A percentile compares a stretch with the other conserved stretches of the same genome.
Conservation (phyloP, 495 filamentous ascomycete species). For the Talaromyces liani region DNA sequence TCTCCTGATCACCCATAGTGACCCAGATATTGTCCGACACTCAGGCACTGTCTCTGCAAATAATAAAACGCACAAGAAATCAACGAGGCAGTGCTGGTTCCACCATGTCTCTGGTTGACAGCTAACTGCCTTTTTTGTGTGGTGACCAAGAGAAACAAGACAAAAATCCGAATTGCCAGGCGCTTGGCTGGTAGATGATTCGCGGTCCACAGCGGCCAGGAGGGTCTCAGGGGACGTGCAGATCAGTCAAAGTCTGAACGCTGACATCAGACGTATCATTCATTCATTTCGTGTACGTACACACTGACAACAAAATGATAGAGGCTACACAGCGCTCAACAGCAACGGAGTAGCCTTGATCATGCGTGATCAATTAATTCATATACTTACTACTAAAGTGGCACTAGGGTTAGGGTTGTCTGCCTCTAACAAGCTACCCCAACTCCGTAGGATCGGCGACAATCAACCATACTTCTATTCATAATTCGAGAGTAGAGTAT, state of each 20-base stretch:
- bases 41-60: background rate
- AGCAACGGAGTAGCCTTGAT: background rate
- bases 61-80: background rate
- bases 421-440: background rate
- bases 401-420: background rate
- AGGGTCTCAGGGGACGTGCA: background rate
- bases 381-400: background rate
- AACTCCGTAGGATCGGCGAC: background rate
- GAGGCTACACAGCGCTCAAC: background rate
- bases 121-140: background rate
- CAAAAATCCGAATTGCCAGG: too few species aligned
- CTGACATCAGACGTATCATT: background rate
- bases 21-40: background rate
- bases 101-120: background rate
- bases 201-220: background rate
- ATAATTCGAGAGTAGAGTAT: background rate
- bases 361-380: background rate
- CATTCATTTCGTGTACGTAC: background rate
- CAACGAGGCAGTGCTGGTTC: slow-evolving; percentile 1
- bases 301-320: background rate
- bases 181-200: background rate
- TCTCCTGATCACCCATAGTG: background rate
- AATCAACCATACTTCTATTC: background rate
- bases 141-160: background rate
- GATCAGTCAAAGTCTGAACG: background rate